Base-by-base conservation (phyloP, 495 filamentous ascomycete species). In the Cudoniella acicularis region DNA sequence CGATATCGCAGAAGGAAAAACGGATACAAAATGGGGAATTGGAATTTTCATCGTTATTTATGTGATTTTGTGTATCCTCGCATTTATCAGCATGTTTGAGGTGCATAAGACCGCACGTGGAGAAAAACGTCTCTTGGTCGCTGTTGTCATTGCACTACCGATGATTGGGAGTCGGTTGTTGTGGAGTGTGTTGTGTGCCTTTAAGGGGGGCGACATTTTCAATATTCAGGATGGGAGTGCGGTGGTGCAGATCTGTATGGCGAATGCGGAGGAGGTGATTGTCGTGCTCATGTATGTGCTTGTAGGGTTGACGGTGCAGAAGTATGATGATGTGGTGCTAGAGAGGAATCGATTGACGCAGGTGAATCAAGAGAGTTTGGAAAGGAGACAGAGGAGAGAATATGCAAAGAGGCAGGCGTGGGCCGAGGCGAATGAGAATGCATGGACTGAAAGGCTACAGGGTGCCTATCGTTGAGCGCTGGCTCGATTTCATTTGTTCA, bases 251-350 rank as follows among this genome's bases (percentile, higher is more conserved):
- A 52, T 77, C 36, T 62, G 70, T 9, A 75, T 77, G 72, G 64
- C 65, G 23, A 61, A 75, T 2, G 26, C 76, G 0, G 67, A 70
- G 57, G 72, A 77, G 64, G 57, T 75, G 52, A 59, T 60, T 18
- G 63, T 76, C 26, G 67, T 74, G 9, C 48, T 67, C 17, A 52
- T 69, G 51, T 66, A 67, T 26, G 23, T n/a, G 13, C 8, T 47
- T 47, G n/a, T 47, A n/a, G 43, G 43, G 20, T 47, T 47, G 43
- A 47, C 43, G 16, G 43, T 47, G 43, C 8, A 17, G 16, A 47
- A 17, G 43, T 47, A 47, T 47, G 43, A 21, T 4, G 43, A 47
- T 47, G 6, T 17, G 43, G n/a, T 47, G 43, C n/a, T n/a, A n/a
- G n/a, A n/a, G n/a, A n/a, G n/a, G n/a, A n/a, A n/a, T n/a, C n/a